A percentile compares a stretch with the other conserved stretches of the same genome.
phyloP scores from a whole-genome alignment of 1,139 yeast genomes.

The Spencermartinsiella ligniputridi region DNA sequence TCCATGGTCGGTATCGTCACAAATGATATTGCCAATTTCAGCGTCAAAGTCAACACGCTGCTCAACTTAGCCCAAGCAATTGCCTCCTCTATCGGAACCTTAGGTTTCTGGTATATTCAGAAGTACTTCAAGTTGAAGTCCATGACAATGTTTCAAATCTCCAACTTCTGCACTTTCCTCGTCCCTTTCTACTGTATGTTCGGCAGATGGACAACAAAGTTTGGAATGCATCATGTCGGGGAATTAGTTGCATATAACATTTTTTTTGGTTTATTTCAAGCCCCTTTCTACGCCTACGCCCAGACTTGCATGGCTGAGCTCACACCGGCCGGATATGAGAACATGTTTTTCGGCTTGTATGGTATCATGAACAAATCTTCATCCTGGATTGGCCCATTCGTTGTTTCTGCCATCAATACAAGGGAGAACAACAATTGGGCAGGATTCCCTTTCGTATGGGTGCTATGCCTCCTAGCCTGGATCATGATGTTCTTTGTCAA shows the following conservation, averaged over 20 bases:
- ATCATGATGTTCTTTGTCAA: conserved; percentile 14
- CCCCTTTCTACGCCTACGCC: conserved; percentile 19
- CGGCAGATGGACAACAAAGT: conserved; percentile 17
- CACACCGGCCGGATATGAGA: conserved; percentile 19
- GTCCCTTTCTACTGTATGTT: conserved; percentile 21
- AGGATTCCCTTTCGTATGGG: conserved; percentile 19
- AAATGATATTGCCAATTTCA: conserved; percentile 14
- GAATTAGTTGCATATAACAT: conserved; percentile 19
- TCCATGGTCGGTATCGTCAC: conserved; percentile 15
- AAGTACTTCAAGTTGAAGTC: conserved; percentile 15
- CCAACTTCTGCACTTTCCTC: conserved; percentile 16
- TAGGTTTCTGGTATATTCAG: conserved; percentile 17
- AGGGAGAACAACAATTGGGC: conserved; percentile 17
- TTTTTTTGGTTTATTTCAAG: conserved; percentile 17
- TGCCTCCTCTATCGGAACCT: conserved; percentile 13
- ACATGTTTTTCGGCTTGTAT: conserved; percentile 19
- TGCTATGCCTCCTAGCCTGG: conserved; percentile 15
- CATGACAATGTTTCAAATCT: conserved; percentile 18
- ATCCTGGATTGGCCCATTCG: conserved; percentile 19
- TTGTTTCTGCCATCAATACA: conserved; percentile 19
- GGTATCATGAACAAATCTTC: conserved; percentile 19
- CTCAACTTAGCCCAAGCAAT: conserved; percentile 14
- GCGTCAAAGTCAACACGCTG: conserved; percentile 14
- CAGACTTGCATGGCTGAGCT: conserved; percentile 20
- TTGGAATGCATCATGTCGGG: conserved; percentile 19